These are phyloP conservation scores for Passiflora organensis DNA, from an alignment of 345 rosid species.

Conservation along the genomic window DNA sequence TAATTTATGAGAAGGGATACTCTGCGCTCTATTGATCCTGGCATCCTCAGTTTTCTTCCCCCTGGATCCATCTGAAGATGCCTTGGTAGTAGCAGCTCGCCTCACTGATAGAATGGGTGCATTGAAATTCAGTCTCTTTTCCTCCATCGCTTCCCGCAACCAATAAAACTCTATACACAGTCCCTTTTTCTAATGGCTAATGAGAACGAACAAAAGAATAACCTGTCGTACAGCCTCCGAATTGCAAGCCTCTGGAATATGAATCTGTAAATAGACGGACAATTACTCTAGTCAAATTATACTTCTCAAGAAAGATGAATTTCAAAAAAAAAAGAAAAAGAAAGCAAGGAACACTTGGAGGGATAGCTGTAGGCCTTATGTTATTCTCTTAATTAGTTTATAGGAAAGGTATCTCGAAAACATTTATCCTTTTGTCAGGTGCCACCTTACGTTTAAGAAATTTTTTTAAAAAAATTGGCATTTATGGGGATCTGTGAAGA, in stretches of 20 bases:
- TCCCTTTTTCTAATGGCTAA: constrained; percentile 2
- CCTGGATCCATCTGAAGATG: constrained; percentile 29
- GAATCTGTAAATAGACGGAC: constrained; percentile 1
- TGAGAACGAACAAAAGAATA: neutral
- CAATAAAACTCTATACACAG: constrained; percentile 2
- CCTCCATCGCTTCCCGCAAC: constrained; percentile 44
- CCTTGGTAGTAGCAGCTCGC: constrained; percentile 35
- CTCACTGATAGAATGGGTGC: constrained; percentile 82
- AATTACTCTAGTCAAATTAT: neutral
- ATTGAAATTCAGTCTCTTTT: constrained; percentile 65
- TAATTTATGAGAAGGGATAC: constrained; percentile 21
- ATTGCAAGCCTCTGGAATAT: neutral
- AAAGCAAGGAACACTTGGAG: neutral
- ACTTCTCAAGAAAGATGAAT: neutral
- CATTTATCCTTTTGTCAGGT: neutral
- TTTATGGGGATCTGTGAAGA: constrained; percentile 10
- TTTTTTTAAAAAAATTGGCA: neutral
- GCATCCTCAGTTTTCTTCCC: constrained; percentile 25
- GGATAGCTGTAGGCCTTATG: neutral
- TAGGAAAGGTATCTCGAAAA: neutral
- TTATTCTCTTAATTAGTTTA: neutral
- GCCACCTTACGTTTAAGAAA: neutral
- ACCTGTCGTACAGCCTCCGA: neutral
- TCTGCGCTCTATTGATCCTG: constrained; percentile 16
- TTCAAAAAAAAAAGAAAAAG: no score